Evolutionary conservation across 1,284 basidiomycete genomes (phyloP).

Genomic region (Fomitopsis pinicola): DNA sequence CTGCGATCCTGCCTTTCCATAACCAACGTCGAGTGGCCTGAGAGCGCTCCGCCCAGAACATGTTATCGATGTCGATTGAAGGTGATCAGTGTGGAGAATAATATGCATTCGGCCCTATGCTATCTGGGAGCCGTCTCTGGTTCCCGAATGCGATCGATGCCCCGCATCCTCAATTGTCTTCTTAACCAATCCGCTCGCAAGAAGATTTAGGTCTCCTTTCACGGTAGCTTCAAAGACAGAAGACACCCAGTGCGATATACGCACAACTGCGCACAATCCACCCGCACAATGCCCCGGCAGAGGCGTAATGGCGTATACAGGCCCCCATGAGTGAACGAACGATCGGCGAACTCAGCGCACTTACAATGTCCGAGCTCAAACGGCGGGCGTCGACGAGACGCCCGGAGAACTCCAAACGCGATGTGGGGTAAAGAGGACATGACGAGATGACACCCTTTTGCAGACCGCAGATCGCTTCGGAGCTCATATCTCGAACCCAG

Average conservation of each 20-base stretch:
- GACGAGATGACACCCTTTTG: not conserved
- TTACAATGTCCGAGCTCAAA: not conserved
- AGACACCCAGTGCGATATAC: not conserved
- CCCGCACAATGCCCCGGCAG: not conserved
- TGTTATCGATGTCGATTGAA: constrained; percentile 29
- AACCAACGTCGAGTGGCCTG: constrained; percentile 8
- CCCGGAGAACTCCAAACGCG: constrained; percentile 1
- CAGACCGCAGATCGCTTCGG: constrained; percentile 7
- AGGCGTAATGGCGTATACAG: not conserved
- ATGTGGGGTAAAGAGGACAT: not conserved
- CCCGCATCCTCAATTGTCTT: not conserved
- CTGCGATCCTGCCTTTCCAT: constrained; percentile 18
- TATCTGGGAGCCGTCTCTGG: constrained; percentile 4
- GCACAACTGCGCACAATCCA: not conserved
- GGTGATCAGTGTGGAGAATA: constrained; percentile 10
- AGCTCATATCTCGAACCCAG: constrained; percentile 1
- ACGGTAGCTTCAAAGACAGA: not conserved
- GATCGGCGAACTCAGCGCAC: not conserved
- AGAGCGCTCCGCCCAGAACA: constrained; percentile 17
- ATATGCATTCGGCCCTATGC: constrained; percentile 5
- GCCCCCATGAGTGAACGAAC: not conserved
- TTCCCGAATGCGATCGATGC: constrained; percentile 7
- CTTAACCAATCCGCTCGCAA: not conserved
- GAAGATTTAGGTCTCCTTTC: not conserved
- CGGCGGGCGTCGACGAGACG: not conserved